These are phyloP conservation scores for Neonectria coccinea DNA, from an alignment of 2,329 filamentous ascomycete species.

Conservation along the genomic window DNA sequence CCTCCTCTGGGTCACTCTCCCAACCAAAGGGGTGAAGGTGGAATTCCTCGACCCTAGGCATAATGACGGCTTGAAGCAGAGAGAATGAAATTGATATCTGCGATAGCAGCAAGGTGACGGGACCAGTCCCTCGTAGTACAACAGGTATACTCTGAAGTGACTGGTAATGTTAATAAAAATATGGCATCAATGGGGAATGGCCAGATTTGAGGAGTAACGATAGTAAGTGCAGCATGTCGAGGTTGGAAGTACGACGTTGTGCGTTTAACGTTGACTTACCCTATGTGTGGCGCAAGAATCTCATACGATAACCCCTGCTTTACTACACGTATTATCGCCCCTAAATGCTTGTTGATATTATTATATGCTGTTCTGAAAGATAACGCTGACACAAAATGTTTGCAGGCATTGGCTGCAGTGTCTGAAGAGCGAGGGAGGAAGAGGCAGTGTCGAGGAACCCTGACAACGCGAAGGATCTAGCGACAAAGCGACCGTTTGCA, in stretches of 20 bases:
- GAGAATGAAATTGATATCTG: background rate
- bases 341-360: background rate
- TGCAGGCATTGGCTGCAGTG: background rate
- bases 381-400: background rate
- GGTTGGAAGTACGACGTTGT: background rate
- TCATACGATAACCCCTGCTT: slow-evolving; percentile 30
- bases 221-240: background rate
- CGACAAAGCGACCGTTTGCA: slow-evolving; percentile 18
- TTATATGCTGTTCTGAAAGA: background rate
- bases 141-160: background rate
- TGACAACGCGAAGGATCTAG: background rate
- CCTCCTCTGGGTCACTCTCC: slow-evolving; percentile 32
- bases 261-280: background rate
- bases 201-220: background rate
- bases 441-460: background rate
- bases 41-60: slow-evolving; percentile 24
- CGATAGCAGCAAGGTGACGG: background rate
- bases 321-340: background rate
- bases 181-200: background rate
- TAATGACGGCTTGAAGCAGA: background rate
- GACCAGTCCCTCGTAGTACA: background rate
- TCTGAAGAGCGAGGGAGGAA: background rate
- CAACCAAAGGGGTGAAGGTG: slow-evolving; percentile 29
- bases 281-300: background rate
- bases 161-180: background rate